Evolutionary conservation across 2,329 filamentous ascomycete genomes (phyloP).

Genomic region (Allantophomopsis cytisporea): DNA sequence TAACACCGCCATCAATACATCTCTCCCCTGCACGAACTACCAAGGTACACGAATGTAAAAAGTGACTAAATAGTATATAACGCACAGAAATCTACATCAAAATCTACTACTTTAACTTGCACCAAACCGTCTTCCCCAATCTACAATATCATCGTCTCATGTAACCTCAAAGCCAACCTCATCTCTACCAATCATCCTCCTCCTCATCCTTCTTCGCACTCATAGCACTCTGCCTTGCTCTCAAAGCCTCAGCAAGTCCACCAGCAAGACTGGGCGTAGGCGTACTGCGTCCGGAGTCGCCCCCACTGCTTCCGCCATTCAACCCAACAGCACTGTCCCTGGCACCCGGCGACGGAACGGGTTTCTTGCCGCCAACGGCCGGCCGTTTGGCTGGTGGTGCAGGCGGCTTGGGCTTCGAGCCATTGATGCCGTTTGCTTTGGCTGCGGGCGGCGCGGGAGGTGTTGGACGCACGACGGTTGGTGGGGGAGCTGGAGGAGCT

Average conservation of each 20-base stretch:
- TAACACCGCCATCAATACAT: too few relatives aligned
- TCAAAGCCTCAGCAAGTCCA: constrained; percentile 65
- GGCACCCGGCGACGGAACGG: constrained; percentile 42
- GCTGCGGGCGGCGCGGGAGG: constrained; percentile 50
- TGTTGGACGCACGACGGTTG: constrained; percentile 23
- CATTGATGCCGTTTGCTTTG: constrained; percentile 23
- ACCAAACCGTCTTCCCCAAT: too few relatives aligned
- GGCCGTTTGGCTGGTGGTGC: constrained; percentile 62
- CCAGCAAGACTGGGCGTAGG: constrained; percentile 60
- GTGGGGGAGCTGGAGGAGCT: constrained; percentile 43
- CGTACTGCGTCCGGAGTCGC: constrained; percentile 53
- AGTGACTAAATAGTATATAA: too few relatives aligned
- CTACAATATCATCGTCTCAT: too few relatives aligned
- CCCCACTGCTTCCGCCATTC: constrained; percentile 32
- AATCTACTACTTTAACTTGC: too few relatives aligned
- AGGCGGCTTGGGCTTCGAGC: constrained; percentile 20
- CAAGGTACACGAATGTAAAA: too few relatives aligned
- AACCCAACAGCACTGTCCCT: constrained; percentile 60
- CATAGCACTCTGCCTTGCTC: constrained; percentile 65
- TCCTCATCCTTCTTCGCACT: constrained; percentile 32
- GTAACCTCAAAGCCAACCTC: too few relatives aligned
- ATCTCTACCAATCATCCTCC: too few relatives aligned
- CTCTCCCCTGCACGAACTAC: too few relatives aligned
- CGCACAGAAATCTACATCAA: too few relatives aligned
- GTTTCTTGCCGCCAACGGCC: constrained; percentile 52